Evolutionary conservation across 306 rosid genomes (phyloP), one percentile per base, ranked within the genome.

Genomic region (Rosa rugosa): DNA sequence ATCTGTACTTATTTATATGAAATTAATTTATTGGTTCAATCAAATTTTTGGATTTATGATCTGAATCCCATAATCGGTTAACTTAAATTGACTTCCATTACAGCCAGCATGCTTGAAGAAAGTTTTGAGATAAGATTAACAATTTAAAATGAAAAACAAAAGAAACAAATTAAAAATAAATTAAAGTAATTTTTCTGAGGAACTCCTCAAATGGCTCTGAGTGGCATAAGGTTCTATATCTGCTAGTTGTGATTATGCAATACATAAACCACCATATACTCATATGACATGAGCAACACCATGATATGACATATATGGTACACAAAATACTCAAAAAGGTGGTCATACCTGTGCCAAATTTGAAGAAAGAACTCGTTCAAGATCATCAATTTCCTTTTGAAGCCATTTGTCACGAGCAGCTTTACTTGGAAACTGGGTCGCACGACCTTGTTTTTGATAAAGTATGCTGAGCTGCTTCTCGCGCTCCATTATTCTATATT

Each of bases 351-450:
- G 99, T 20, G 76, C 89, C 72, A 75, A 41, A 86, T 92, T 95
- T 75, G 95, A 87, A 77, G 97, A 90, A 82, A 86, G 92, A 76
- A 92, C 98, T 31, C 89, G 86, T 62, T 92, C 81, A 79, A 92
- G 97, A 87, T 92, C 99, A 70, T 92, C 93, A 65, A 91, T 87
- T 84, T 95, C 98, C 85, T 83, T 92, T 72, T 90, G 95, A 81
- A 95, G 99, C 99, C 99, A 95, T 85, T 84, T 95, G 82, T 95
- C 99, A 79, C 99, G 99, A 78, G 95, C 92, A 84, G 95, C 98
- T 91, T 95, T 95, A 90, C 91, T 91, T 8, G 96, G 73, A 90
- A 95, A 95, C 80, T 95, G 98, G 69, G 99, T 92, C 11, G 99
- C 99, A 64, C 98, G 96, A 34, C 99, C 99, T 89, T 92, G 99